phyloP scores from a whole-genome alignment of 1,284 basidiomycete species.

The Malassezia slooffiae region DNA sequence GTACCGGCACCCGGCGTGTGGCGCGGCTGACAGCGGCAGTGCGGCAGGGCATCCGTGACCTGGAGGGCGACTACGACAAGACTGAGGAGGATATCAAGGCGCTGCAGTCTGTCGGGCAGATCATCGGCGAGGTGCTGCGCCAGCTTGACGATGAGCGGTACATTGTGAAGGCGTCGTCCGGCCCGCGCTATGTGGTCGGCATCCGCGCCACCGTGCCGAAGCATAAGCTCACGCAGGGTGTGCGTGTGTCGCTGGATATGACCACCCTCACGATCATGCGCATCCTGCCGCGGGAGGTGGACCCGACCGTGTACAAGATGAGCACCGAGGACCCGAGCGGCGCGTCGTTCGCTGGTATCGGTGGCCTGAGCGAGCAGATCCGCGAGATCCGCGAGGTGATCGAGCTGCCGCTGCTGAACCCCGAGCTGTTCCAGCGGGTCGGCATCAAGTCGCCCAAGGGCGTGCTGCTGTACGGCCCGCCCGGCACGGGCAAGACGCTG shows the following conservation, averaged over 20 bases:
- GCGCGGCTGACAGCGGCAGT: conserved; percentile 15
- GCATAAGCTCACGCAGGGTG: conserved; percentile 81
- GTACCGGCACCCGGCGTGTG: conserved; percentile 6
- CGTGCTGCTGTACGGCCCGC: conserved; percentile 81
- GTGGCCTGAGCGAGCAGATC: conserved; percentile 90
- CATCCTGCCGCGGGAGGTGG: conserved; percentile 91
- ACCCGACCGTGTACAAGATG: conserved; percentile 99
- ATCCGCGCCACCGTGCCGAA: conserved; percentile 86
- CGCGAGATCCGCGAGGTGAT: conserved; percentile 94
- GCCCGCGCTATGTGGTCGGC: conserved; percentile 97
- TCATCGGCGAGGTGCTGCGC: conserved; percentile 97
- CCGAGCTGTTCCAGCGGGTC: conserved; percentile 86
- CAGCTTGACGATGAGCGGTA: conserved; percentile 96
- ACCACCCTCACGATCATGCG: conserved; percentile 95
- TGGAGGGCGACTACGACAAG: conserved; percentile 82
- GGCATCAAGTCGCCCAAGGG: conserved; percentile 94
- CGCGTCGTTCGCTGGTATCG: conserved; percentile 91
- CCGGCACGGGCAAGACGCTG: conserved; percentile 90
- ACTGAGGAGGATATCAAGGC: conserved; percentile 99
- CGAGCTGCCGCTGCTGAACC: conserved; percentile 86
- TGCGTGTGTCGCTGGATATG: conserved; percentile 97
- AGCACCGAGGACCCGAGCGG: conserved; percentile 93
- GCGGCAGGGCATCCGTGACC: conserved; percentile 54
- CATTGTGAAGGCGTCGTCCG: conserved; percentile 97
- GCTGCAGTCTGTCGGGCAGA: conserved; percentile 95